phyloP scores from a whole-genome alignment of 129 eudicot genomes.

The Centrapalus pauciflorus region DNA sequence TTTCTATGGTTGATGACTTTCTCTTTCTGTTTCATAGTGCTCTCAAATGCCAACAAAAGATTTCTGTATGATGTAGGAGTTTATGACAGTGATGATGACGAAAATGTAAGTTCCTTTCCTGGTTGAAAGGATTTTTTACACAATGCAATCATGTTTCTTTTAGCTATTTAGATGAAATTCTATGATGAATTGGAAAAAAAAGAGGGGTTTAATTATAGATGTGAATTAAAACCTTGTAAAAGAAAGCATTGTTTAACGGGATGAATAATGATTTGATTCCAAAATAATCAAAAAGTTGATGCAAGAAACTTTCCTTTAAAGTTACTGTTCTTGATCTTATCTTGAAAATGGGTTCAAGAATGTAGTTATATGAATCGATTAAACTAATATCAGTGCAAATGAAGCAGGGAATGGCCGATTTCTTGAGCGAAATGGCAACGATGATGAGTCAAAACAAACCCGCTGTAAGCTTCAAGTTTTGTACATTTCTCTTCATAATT shows the following conservation, averaged over 20 bases:
- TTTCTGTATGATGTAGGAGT: slow-evolving; percentile 83
- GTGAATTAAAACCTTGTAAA: not conserved
- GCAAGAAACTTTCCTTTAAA: not conserved
- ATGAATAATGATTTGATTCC: not conserved
- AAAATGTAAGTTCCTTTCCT: slow-evolving; percentile 48
- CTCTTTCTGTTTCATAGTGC: slow-evolving; percentile 36
- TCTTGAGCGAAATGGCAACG: slow-evolving; percentile 76
- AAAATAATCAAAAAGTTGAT: not conserved
- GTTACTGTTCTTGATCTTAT: not conserved
- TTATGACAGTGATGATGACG: slow-evolving; percentile 63
- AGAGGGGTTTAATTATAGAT: not conserved
- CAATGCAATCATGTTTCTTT: not conserved
- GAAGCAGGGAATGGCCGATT: slow-evolving; percentile 88
- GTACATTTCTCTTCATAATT: not conserved
- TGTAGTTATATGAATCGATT: not conserved
- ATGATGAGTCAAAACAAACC: slow-evolving; percentile 72
- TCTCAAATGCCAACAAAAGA: slow-evolving; percentile 77
- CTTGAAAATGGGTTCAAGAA: not conserved
- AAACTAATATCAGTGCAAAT: slow-evolving; percentile 8
- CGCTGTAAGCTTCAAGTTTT: slow-evolving; percentile 53
- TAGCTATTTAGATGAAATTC: not conserved
- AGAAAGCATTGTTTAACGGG: not conserved
- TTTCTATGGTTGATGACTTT: not conserved
- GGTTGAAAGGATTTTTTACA: not conserved
- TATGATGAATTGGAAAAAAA: not conserved